Conservation (phyloP, 2,329 filamentous ascomycete species). For the Dothistroma septosporum region DNA sequence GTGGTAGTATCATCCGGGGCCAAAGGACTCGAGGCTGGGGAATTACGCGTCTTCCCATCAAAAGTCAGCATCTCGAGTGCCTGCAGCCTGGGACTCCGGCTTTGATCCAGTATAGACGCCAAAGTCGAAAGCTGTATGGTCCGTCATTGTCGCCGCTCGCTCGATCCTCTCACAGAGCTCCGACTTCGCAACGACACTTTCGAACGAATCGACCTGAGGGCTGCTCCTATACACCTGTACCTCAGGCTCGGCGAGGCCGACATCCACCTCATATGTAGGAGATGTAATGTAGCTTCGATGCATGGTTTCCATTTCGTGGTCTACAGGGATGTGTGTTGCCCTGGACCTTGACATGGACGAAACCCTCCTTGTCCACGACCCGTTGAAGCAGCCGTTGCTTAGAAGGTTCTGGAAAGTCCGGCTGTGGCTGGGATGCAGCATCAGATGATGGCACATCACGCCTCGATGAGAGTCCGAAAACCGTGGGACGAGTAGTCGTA, state of each 20-base stretch:
- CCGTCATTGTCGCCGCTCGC: not conserved
- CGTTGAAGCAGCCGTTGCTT: not conserved
- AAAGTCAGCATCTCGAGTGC: constrained; percentile 1
- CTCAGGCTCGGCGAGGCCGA: not conserved
- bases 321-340: not conserved
- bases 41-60: not conserved
- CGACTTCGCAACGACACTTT: not conserved
- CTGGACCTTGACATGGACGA: not conserved
- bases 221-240: not conserved
- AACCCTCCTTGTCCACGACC: not conserved
- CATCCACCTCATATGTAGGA: constrained; percentile 1
- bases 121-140: not conserved
- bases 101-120: not conserved
- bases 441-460: constrained; percentile 20
- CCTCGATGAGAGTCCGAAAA: constrained; percentile 13
- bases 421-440: constrained; percentile 18
- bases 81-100: not conserved
- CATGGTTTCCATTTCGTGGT: not conserved
- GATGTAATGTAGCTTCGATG: not conserved
- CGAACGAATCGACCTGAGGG: not conserved
- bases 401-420: constrained; percentile 13
- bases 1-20: not conserved
- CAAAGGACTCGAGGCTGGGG: not conserved
- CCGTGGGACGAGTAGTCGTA: constrained; percentile 15
- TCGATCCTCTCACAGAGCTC: not conserved